Conservation (phyloP, 2,329 filamentous ascomycete species). For the Calonectria pauciramosa region DNA sequence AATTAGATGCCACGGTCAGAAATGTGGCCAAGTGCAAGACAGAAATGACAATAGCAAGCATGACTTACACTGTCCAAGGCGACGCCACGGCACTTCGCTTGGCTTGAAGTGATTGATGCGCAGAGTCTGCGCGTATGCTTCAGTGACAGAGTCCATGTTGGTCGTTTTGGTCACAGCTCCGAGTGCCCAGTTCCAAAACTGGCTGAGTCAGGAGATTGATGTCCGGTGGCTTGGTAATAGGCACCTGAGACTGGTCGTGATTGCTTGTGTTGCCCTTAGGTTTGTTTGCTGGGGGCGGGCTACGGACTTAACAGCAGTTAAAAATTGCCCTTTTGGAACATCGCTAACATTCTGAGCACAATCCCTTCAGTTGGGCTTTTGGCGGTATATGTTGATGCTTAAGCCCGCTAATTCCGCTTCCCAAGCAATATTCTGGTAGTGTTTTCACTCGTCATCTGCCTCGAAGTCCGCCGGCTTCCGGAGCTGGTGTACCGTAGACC, state of each 20-base stretch:
- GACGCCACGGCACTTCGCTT: constrained; percentile 37
- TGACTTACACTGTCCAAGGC: constrained; percentile 38
- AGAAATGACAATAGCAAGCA: background rate
- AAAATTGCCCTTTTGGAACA: constrained; percentile 29
- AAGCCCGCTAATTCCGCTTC: constrained; percentile 34
- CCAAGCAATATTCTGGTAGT: background rate
- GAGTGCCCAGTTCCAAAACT: background rate
- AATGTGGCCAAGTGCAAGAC: background rate
- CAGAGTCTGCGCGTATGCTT: constrained; percentile 34
- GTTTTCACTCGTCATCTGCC: background rate
- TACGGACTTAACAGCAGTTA: constrained; percentile 27
- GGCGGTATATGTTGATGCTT: constrained; percentile 13
- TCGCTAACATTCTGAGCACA: background rate
- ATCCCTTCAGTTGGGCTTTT: background rate
- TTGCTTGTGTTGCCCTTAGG: background rate
- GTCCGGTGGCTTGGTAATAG: background rate
- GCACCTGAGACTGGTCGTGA: background rate
- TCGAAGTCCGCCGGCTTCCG: constrained; percentile 27
- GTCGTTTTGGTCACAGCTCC: background rate
- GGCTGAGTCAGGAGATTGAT: background rate
- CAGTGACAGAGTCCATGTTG: constrained; percentile 35
- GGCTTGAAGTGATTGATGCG: constrained; percentile 40
- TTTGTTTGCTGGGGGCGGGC: background rate
- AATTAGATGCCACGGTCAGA: background rate
- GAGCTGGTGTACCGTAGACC: constrained; percentile 3